phyloP scores from a whole-genome alignment of 306 rosid genomes.

The Cercis canadensis region DNA sequence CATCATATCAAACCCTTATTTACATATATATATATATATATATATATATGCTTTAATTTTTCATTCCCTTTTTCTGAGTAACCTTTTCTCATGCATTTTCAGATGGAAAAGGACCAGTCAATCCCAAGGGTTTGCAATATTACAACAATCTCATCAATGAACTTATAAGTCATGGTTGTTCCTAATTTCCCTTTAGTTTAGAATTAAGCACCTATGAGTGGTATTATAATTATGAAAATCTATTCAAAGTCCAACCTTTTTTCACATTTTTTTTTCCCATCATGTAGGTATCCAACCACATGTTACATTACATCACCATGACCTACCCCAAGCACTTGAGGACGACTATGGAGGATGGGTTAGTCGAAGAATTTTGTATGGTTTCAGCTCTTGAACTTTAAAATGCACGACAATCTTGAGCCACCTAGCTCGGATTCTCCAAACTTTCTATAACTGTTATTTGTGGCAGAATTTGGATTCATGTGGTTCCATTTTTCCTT shows the following conservation, averaged over 20 bases:
- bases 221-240: no score
- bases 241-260: neutral
- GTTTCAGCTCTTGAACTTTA: neutral
- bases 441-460: no score
- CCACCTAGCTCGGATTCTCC: no score
- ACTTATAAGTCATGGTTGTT: slow-evolving; percentile 48
- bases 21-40: no score
- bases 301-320: slow-evolving; percentile 56
- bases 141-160: slow-evolving; percentile 65
- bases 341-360: slow-evolving; percentile 72
- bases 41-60: no score
- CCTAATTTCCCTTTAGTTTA: neutral
- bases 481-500: no score
- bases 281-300: slow-evolving; percentile 67
- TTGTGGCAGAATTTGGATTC: no score
- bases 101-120: slow-evolving; percentile 62
- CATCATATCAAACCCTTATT: no score
- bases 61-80: neutral
- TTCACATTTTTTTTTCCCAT: neutral
- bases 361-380: slow-evolving; percentile 52
- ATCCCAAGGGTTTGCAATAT: slow-evolving; percentile 59
- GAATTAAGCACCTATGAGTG: no score
- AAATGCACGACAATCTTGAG: neutral
- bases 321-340: slow-evolving; percentile 66
- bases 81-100: neutral